Evolutionary conservation across 2,329 filamentous ascomycete species (phyloP), one percentile per base, ranked within the genome.

Genomic region (Exophiala dermatitidis): DNA sequence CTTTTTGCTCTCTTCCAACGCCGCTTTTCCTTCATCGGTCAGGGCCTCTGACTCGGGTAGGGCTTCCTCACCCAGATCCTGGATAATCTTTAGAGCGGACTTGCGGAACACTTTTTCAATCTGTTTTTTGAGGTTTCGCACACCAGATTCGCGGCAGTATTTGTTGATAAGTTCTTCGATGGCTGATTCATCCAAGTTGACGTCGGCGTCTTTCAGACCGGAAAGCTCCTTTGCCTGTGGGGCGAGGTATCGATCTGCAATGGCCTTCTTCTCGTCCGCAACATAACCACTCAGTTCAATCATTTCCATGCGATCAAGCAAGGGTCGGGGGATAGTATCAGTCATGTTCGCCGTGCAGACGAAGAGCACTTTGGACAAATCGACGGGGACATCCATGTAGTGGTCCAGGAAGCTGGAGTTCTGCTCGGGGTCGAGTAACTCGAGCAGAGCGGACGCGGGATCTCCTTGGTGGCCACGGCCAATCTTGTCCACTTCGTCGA

Each of bases 321-420:
- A 78, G 2, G 93, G 94, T 40, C 90, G 82, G 10, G 93, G 93
- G 57, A 98, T 98, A 0, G 93, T 98, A 65, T 98, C 93, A 0
- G 90, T 95, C 85, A 97, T 94, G 70, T 98, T 98, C 55, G 93
- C 93, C 9, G 93, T 98, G 77, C 93, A 98, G 40, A 98, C 93
- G 67, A 98, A 98, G 26, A 98, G 79, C 2, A 98, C 93, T 74
- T 97, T 97, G 47, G 90, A 96, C 47, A 98, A 77, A 67, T 98
- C 93, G 4, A 98, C 91, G 0, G 93, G 93, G 0, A 98, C 90
- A 69, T 98, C 93, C 81, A 98, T 89, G 73, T 98, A 98, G 70
- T 98, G 93, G 64, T 98, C 93, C 59, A 98, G 72, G 80, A 98
- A 98, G 28, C 90, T 96, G 67, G 78, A 90, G 74, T 98, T 98